These are phyloP conservation scores for Eucalyptus cloeziana DNA, from an alignment of 345 rosid species.

Conservation along the genomic window DNA sequence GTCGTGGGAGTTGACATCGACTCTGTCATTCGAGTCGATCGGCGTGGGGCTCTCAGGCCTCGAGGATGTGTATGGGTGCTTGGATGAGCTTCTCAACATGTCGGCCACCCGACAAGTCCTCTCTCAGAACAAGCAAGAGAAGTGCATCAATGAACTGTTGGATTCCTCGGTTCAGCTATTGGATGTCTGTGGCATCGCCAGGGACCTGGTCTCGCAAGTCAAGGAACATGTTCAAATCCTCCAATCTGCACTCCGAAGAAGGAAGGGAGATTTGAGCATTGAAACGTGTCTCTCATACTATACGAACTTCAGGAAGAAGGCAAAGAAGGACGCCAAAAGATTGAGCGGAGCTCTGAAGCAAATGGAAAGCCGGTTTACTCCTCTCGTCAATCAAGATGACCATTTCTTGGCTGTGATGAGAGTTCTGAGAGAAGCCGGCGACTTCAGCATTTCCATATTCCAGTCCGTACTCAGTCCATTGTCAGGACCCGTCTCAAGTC, in stretches of 20 bases:
- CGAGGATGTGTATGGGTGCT: slow-evolving; percentile 26
- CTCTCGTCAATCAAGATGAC: slow-evolving; percentile 5
- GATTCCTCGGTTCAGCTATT: slow-evolving; percentile 50
- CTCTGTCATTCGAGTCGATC: slow-evolving; percentile 11
- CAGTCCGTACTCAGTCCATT: slow-evolving; percentile 34
- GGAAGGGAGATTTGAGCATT: slow-evolving; percentile 31
- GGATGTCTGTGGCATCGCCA: slow-evolving; percentile 43
- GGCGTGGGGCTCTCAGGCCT: slow-evolving; percentile 20
- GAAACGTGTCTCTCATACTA: slow-evolving; percentile 8
- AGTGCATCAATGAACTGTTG: slow-evolving; percentile 32
- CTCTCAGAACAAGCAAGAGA: slow-evolving; percentile 5
- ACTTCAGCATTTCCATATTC: slow-evolving; percentile 16
- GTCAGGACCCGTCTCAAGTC: slow-evolving; percentile 10
- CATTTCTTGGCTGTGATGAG: slow-evolving; percentile 23
- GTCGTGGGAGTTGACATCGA: slow-evolving; percentile 8
- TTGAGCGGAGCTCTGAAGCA: slow-evolving; percentile 31
- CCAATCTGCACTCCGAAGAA: slow-evolving; percentile 44
- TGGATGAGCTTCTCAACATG: slow-evolving; percentile 48
- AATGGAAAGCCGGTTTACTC: slow-evolving; percentile 9
- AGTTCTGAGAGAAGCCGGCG: slow-evolving; percentile 26
- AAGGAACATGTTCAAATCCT: slow-evolving; percentile 41
- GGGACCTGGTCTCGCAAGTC: slow-evolving; percentile 36
- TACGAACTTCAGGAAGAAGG: slow-evolving; percentile 30
- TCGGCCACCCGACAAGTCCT: slow-evolving; percentile 39
- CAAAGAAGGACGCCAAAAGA: slow-evolving; percentile 44